Evolutionary conservation across 768 basidiomycete genomes (phyloP).

Genomic region (Russula lepida): DNA sequence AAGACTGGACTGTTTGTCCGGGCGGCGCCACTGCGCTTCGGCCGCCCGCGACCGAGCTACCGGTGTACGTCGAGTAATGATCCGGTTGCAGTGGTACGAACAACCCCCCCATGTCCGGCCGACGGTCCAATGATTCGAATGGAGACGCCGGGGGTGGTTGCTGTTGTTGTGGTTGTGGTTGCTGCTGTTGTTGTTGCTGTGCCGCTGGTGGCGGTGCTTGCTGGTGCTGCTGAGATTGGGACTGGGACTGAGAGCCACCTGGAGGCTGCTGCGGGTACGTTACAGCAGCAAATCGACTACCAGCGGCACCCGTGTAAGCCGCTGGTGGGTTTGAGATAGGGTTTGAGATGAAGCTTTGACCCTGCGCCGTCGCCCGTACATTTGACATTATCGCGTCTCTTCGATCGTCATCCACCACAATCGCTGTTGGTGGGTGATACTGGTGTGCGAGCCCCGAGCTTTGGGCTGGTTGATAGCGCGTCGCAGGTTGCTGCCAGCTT

Average conservation of each 20-base stretch:
- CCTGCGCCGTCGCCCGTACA: conserved; percentile 55
- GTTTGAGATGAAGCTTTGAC: conserved; percentile 26
- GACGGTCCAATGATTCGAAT: conserved; percentile 55
- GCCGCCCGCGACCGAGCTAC: conserved; percentile 25
- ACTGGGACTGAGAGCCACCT: conserved; percentile 24
- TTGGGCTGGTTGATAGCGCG: conserved; percentile 49
- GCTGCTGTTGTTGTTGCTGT: conserved; percentile 27
- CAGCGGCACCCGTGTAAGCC: conserved; percentile 50
- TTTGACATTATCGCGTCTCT: conserved; percentile 78
- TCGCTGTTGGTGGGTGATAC: conserved; percentile 53
- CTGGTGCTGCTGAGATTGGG: conserved; percentile 8
- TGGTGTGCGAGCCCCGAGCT: conserved; percentile 58
- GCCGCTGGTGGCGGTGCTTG: conserved; percentile 23
- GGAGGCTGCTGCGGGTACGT: conserved; percentile 34
- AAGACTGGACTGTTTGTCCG: conserved; percentile 45
- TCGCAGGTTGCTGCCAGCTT: conserved; percentile 38
- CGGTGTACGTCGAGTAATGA: conserved; percentile 52
- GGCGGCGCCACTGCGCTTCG: conserved; percentile 42
- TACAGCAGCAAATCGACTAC: conserved; percentile 51
- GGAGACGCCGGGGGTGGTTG: conserved; percentile 32
- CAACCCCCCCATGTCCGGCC: conserved; percentile 57
- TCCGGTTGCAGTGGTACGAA: conserved; percentile 83
- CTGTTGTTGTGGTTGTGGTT: conserved; percentile 28
- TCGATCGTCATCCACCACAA: conserved; percentile 62
- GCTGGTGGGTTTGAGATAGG: conserved; percentile 72